phyloP scores from a whole-genome alignment of 805 yeast species.

The Sungouiella blattae region DNA sequence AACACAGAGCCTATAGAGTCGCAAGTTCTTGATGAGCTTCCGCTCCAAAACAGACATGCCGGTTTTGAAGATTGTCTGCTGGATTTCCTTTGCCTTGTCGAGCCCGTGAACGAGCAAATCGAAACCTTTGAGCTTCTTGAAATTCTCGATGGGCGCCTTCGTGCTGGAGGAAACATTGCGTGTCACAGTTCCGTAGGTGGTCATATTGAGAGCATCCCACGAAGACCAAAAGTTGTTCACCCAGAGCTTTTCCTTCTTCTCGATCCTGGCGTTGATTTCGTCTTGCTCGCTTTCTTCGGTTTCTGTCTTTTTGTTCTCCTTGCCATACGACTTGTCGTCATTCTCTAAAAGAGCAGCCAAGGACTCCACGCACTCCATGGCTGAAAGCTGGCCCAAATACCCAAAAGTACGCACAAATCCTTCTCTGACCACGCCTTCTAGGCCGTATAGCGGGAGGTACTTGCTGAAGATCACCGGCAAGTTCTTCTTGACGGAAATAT shows the following conservation, averaged over 20 bases:
- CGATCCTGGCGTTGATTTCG: constrained; percentile 26
- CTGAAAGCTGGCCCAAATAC: constrained; percentile 79
- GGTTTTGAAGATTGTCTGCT: constrained; percentile 77
- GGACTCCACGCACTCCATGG: constrained; percentile 90
- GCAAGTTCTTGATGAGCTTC: constrained; percentile 69
- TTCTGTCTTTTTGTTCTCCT: constrained; percentile 10
- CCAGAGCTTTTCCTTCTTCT: constrained; percentile 60
- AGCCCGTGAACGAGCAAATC: constrained; percentile 66
- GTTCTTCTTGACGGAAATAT: constrained; percentile 69
- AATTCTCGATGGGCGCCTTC: constrained; percentile 10
- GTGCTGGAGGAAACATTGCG: constrained; percentile 13
- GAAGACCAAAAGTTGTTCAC: constrained; percentile 65
- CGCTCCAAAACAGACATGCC: constrained; percentile 90
- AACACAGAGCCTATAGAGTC: constrained; percentile 81
- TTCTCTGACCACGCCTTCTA: constrained; percentile 77
- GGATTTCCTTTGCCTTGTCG: constrained; percentile 79
- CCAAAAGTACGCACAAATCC: constrained; percentile 90
- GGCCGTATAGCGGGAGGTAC: constrained; percentile 70
- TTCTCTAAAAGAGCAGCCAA: constrained; percentile 75
- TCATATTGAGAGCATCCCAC: constrained; percentile 49
- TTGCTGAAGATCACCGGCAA: constrained; percentile 65
- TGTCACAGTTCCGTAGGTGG: constrained; percentile 16
- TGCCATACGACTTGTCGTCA: constrained; percentile 18
- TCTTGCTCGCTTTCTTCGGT: constrained; percentile 17
- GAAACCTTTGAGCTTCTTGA: constrained; percentile 39